These are phyloP conservation scores for Erodium texanum DNA, from an alignment of 441 rosid genomes.

Conservation along the genomic window DNA sequence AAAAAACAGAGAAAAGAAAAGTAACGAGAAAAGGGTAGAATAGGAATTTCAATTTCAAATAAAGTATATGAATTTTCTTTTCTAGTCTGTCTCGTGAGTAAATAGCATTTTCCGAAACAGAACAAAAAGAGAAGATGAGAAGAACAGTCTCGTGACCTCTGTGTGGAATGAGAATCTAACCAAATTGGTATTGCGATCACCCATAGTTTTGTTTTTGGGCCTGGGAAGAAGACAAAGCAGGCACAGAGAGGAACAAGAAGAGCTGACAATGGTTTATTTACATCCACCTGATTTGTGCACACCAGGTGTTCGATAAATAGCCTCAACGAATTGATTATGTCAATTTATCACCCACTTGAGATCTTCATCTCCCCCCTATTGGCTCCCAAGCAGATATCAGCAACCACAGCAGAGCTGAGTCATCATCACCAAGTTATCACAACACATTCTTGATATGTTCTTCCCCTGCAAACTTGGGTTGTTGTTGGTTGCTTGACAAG, in stretches of 20 bases:
- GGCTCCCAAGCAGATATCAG: constrained; percentile 4
- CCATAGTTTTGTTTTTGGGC: background rate
- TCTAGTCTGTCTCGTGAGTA: background rate
- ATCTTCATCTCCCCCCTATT: background rate
- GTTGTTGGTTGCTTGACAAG: constrained; percentile 1
- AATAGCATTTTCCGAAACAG: background rate
- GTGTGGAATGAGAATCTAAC: background rate
- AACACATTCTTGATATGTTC: background rate
- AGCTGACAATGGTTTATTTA: background rate
- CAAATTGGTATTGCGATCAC: background rate
- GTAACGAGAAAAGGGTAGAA: background rate
- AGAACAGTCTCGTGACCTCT: background rate
- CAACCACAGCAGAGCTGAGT: background rate
- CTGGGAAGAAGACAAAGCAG: background rate
- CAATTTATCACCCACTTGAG: background rate
- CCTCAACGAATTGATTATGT: background rate
- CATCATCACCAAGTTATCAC: background rate
- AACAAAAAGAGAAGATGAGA: background rate
- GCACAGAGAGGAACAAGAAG: background rate
- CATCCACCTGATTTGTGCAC: background rate
- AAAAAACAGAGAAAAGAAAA: background rate
- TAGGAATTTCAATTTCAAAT: background rate
- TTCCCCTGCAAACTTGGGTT: background rate
- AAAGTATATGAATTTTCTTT: background rate
- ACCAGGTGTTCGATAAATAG: constrained; percentile 6